These are phyloP conservation scores for Agaricales sp. DNA, from an alignment of 1,284 basidiomycete species.

Conservation along the genomic window DNA sequence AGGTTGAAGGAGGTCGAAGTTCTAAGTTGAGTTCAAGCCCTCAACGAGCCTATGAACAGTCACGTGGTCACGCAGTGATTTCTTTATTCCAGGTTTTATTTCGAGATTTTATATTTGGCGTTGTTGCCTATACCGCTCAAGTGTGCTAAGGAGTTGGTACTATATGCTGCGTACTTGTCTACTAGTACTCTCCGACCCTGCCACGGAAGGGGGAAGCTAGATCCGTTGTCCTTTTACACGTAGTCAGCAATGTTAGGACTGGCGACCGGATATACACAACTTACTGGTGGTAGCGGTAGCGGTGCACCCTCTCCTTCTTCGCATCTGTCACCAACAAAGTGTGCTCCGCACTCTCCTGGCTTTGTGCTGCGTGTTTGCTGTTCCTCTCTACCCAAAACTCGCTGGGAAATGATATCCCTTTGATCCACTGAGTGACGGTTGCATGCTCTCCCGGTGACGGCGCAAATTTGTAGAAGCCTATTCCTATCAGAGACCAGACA, in stretches of 20 bases:
- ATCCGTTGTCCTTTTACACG: constrained; percentile 28
- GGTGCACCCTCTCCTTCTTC: constrained; percentile 40
- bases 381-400: constrained; percentile 44
- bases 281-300: constrained; percentile 62
- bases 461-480: constrained; percentile 54
- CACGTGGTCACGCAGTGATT: no score
- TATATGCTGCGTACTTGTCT: no score
- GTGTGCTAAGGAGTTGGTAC: no score
- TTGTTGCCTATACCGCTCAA: no score
- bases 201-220: constrained; percentile 39
- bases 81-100: no score
- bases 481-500: constrained; percentile 33
- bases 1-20: constrained; percentile 1
- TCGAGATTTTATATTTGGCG: no score
- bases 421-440: constrained; percentile 54
- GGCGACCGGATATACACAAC: constrained; percentile 18
- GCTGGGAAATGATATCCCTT: constrained; percentile 35
- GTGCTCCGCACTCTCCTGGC: constrained; percentile 33
- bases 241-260: constrained; percentile 5
- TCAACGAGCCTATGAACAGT: background rate
- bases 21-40: background rate
- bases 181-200: constrained; percentile 32
- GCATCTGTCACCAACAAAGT: constrained; percentile 38
- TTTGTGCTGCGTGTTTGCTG: constrained; percentile 42
- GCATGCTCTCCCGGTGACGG: constrained; percentile 47